Evolutionary conservation across 2,329 filamentous ascomycete genomes (phyloP), one percentile per base, ranked within the genome.

Genomic region (Ceratocystis papillata): DNA sequence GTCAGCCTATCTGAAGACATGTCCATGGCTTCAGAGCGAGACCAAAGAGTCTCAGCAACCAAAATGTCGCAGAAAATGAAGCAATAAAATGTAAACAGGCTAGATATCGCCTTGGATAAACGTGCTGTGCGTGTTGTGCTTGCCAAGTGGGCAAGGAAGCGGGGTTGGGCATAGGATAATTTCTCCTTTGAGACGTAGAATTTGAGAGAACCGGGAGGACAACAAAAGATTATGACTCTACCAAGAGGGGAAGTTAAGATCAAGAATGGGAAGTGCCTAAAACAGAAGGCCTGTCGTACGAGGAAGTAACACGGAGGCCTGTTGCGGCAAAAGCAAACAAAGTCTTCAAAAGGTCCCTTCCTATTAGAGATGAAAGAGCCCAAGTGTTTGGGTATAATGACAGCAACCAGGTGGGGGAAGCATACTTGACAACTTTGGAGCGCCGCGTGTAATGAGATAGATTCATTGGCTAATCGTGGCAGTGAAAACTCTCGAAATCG

Each of bases 211-310:
- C 5, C 48, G 15, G 15, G 55, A 59, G 7, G 55, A 59, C 28
- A 59, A 59, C 55, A 59, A 20, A 33, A 37, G 30, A n/a, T 7
- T n/a, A 59, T 33, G 55, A 59, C 55, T 59, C 55, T 25, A 59
- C 15, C 55, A 4, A 10, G 25, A 53, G 48, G n/a, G 22, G 48
- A 59, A 8, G 28, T 37, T 59, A 2, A 37, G 55, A 37, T n/a
- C 55, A 59, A 59, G 25, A 59, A 59, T 30, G 28, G 55, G 8
- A 59, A 37, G 28, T n/a, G 30, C 55, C 30, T n/a, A 59, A 59
- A 59, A n/a, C 28, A 59, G 28, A 59, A 59, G 25, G 7, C 28
- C 22, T 25, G 53, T 57, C 22, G 55, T 59, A 59, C 48, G 22
- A 22, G 48, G 22, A 22, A 53, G 48, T 53, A 22, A 15, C 55